Evolutionary conservation across 1,139 yeast species (phyloP).

Genomic region (Protomyces macrosporus): DNA sequence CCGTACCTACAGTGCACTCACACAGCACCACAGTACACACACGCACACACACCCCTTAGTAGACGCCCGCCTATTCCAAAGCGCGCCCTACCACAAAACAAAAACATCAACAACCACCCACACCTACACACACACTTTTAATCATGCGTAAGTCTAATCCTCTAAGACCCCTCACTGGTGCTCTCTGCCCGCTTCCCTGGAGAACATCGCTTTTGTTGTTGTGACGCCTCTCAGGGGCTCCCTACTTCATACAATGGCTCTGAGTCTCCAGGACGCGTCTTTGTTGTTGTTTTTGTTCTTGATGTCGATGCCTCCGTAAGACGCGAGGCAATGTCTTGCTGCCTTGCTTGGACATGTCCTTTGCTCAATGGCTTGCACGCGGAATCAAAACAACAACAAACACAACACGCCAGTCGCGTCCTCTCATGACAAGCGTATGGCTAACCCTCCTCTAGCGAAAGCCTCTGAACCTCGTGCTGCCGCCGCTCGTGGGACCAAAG

Average conservation of each 20-base stretch:
- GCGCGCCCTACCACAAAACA: not conserved
- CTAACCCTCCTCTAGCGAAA: not conserved
- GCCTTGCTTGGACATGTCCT: not conserved
- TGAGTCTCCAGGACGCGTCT: too few relatives aligned
- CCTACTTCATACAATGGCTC: too few relatives aligned
- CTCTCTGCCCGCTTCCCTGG: too few relatives aligned
- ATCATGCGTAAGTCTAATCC: not conserved
- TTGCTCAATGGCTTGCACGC: not conserved
- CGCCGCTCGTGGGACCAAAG: conserved; percentile 8
- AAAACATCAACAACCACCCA: not conserved
- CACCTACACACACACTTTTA: not conserved
- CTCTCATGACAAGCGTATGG: not conserved
- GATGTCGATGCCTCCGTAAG: too few relatives aligned
- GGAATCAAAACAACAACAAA: not conserved
- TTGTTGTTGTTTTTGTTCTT: too few relatives aligned
- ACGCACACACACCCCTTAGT: not conserved
- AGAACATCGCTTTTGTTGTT: too few relatives aligned
- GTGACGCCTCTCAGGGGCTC: too few relatives aligned
- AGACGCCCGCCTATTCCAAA: not conserved
- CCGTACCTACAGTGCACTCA: not conserved
- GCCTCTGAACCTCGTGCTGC: not conserved
- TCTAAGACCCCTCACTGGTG: too few relatives aligned
- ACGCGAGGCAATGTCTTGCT: too few relatives aligned
- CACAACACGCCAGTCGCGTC: not conserved
- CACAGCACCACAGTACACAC: not conserved